Conservation (phyloP, 1,284 basidiomycete genomes). For the Blastosporella zonata region DNA sequence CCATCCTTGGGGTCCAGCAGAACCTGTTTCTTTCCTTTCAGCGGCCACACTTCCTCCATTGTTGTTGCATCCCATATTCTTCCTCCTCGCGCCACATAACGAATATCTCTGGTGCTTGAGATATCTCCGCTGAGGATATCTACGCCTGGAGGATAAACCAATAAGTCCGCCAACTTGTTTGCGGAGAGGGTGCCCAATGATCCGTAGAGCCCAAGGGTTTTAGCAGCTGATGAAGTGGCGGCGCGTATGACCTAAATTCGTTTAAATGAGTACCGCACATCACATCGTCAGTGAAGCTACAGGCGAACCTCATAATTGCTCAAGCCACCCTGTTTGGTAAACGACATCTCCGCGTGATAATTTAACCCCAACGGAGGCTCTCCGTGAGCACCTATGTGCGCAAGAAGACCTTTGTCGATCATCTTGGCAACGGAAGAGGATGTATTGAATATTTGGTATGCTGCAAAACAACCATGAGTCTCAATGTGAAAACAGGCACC, state of each 20-base stretch:
- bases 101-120: slow-evolving; percentile 44
- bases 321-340: slow-evolving; percentile 57
- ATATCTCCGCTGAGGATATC: slow-evolving; percentile 56
- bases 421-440: slow-evolving; percentile 65
- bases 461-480: slow-evolving; percentile 31
- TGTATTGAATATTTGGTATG: slow-evolving; percentile 64
- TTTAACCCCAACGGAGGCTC: slow-evolving; percentile 70
- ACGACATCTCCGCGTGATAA: slow-evolving; percentile 71
- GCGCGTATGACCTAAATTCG: slow-evolving; percentile 54
- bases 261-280: background rate
- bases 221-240: slow-evolving; percentile 62
- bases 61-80: slow-evolving; percentile 63
- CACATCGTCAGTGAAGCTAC: background rate
- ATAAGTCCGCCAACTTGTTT: slow-evolving; percentile 68
- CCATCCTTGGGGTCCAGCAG: no score
- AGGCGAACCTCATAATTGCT: slow-evolving; percentile 41
- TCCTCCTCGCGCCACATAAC: slow-evolving; percentile 58
- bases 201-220: slow-evolving; percentile 56
- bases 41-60: slow-evolving; percentile 69
- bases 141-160: slow-evolving; percentile 57
- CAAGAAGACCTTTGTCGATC: slow-evolving; percentile 56
- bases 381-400: slow-evolving; percentile 74
- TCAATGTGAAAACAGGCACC: background rate
- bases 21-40: slow-evolving; percentile 49
- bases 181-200: slow-evolving; percentile 60